phyloP scores from a whole-genome alignment of 2,329 filamentous ascomycete genomes.

The Stachybotrys elegans region DNA sequence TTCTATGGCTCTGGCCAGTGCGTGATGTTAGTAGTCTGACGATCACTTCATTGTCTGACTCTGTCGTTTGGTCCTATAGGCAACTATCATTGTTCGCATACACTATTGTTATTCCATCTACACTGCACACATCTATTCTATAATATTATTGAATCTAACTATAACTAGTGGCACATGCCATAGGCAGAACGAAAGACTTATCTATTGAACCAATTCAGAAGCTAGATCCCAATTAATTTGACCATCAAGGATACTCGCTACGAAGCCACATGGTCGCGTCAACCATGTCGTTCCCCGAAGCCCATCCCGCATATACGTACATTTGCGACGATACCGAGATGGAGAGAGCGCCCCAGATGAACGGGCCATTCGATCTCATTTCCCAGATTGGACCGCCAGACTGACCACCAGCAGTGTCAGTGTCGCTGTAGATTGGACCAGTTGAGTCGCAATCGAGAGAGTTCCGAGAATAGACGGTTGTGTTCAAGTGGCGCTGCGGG shows the following conservation, averaged over 20 bases:
- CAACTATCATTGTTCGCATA: too few relatives aligned
- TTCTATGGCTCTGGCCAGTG: too few relatives aligned
- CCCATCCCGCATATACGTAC: slow-evolving; percentile 7
- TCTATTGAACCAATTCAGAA: too few relatives aligned
- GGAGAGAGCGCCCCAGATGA: slow-evolving; percentile 9
- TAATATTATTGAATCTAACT: too few relatives aligned
- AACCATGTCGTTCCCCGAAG: slow-evolving; percentile 7
- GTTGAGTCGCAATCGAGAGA: slow-evolving; percentile 8
- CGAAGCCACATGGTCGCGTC: slow-evolving; percentile 2
- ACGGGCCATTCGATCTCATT: background rate
- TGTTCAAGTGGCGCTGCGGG: slow-evolving; percentile 8
- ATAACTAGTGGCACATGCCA: too few relatives aligned
- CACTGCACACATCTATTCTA: too few relatives aligned
- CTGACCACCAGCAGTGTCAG: slow-evolving; percentile 11
- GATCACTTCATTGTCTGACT: too few relatives aligned
- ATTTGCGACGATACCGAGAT: slow-evolving; percentile 4
- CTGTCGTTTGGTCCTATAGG: too few relatives aligned
- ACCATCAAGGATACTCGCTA: slow-evolving; percentile 2
- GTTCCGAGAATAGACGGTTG: slow-evolving; percentile 3
- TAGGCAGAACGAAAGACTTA: too few relatives aligned
- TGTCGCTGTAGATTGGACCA: slow-evolving; percentile 9
- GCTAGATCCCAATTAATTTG: too few relatives aligned
- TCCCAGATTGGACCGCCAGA: slow-evolving; percentile 12
- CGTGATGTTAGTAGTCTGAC: too few relatives aligned
- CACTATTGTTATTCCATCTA: too few relatives aligned